Base-by-base conservation (phyloP, 1,284 basidiomycete species). In the Cerioporus squamosus region DNA sequence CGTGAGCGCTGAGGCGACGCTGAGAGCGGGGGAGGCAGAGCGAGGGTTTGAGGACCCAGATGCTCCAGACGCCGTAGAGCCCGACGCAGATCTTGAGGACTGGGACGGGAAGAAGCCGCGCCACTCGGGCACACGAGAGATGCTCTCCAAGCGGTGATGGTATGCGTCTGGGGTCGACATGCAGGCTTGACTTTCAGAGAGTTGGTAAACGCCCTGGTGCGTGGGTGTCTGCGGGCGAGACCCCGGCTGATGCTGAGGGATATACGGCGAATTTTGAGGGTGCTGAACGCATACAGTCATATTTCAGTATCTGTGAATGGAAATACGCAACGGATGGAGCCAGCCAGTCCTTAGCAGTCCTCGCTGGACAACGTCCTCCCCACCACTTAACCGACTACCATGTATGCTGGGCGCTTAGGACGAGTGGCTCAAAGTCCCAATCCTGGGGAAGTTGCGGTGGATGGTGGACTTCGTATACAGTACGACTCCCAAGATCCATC, bases 21-120 rank as follows among this genome's bases (percentile, higher is more conserved):
- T 88, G 39, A 82, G 74, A 2, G 86, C 80, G 1, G 88, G 87
- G 0, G 88, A 90, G 14, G 81, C 76, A 9, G 83, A 81, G 31
- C 85, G 84, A 7, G 76, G 78, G 62, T 83, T 78, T 14, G 77
- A 74, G 33, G 53, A 29, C 23, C 59, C 66, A 29, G 67, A 36
- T 36, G 33, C 14, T 10, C 33, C 33, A 15, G 33, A 68, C 24
- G 51, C 55, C 18, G 66, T 45, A 20, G 77, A 77, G 51, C 75
- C 75, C 23, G 74, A 78, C 14, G 75, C 75, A 38, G 79, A 81
- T 44, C 76, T 73, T 1, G 81, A 75, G 66, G 80, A 77, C 29
- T 79, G 77, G 58, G 64, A 65, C 31, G 67, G 66, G 20, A 38
- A 52, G 23, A 40, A n/a, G n/a, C n/a, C 31, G 36, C 45, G 56